These are phyloP conservation scores for Sugiyamaella marilandica DNA, from an alignment of 805 yeast genomes.

Conservation along the genomic window DNA sequence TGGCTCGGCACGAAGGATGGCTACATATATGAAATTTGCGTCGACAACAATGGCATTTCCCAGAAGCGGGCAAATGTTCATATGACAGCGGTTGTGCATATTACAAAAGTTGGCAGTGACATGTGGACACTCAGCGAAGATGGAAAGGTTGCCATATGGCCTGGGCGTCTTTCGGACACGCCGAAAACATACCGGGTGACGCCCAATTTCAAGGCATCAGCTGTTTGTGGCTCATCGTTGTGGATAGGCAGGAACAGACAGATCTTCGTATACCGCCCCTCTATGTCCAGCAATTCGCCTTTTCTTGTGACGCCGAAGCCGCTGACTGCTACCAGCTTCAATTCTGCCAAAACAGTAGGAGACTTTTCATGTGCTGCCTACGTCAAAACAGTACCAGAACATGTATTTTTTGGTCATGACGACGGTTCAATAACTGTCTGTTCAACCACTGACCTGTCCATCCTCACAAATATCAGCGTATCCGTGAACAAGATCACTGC, in stretches of 20 bases:
- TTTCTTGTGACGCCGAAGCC: slow-evolving; percentile 26
- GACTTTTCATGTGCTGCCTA: slow-evolving; percentile 31
- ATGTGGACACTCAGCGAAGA: slow-evolving; percentile 36
- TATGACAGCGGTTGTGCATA: slow-evolving; percentile 20
- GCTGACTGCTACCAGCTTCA: slow-evolving; percentile 11
- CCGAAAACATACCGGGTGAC: slow-evolving; percentile 30
- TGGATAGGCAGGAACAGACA: slow-evolving; percentile 34
- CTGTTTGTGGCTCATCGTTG: slow-evolving; percentile 21
- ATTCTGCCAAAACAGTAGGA: slow-evolving; percentile 17
- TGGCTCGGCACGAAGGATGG: slow-evolving; percentile 37
- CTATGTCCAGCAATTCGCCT: slow-evolving; percentile 18
- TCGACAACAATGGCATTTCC: slow-evolving; percentile 18
- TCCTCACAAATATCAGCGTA: slow-evolving; percentile 30
- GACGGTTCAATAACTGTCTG: slow-evolving; percentile 35
- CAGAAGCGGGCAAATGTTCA: slow-evolving; percentile 24
- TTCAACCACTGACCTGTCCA: slow-evolving; percentile 23
- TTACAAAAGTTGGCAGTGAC: slow-evolving; percentile 17
- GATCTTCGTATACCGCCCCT: slow-evolving; percentile 32
- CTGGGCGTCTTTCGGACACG: slow-evolving; percentile 19
- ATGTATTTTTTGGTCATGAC: slow-evolving; percentile 37
- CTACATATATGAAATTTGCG: slow-evolving; percentile 27
- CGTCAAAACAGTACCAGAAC: slow-evolving; percentile 22
- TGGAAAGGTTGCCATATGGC: slow-evolving; percentile 36
- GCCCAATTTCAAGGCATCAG: slow-evolving; percentile 26
- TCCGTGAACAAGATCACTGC: slow-evolving; percentile 27